Base-by-base conservation (phyloP, 257 asterid genomes). In the Jaltomata sinuosa region DNA sequence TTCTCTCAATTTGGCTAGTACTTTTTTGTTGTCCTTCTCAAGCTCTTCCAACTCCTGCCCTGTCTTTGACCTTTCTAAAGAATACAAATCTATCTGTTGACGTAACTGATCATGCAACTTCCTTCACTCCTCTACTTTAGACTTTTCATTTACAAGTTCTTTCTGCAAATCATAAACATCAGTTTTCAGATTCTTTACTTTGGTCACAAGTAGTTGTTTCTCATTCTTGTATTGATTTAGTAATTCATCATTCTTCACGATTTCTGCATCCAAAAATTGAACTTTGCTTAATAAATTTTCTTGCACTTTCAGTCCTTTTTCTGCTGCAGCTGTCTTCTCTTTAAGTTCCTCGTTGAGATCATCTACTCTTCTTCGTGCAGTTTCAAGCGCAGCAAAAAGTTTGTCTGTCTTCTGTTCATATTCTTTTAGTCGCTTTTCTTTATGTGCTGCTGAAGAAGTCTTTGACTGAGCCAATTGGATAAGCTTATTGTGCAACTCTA, bases 381-480 rank as follows among this genome's bases (percentile, higher is more conserved):
- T 87, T 81, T 82, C 90, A 29, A 89, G 91, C 88, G 88, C 89
- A 64, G 85, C 67, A 59, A 83, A 32, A 69, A 92, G 92, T 22
- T 74, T 69, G 50, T 86, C 87, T 40, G 80, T 87, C 86, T 90
- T 89, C 82, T 84, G 92, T 89, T 88, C 91, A 61, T 81, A 83
- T 87, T 88, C 90, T 89, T 91, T 93, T 88, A 92, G 81, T 83
- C 88, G 93, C 81, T 85, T 87, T 54, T 91, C 95, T 84, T 89
- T 89, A 83, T 91, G 85, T 78, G 84, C 89, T 68, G 88, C 80
- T 84, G 89, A 72, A 57, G 94, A 85, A 54, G 89, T 79, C 16
- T 90, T 88, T n/a, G 89, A 87, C 67, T 90, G 91, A 85, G 90
- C 87, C 52, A 87, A 42, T 61, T 85, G 89, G 82, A 94, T 92